A percentile compares a stretch with the other conserved stretches of the same genome.
These are phyloP conservation scores for Wickerhamiella lipophila DNA, from an alignment of 805 yeast genomes.

Conservation along the genomic window DNA sequence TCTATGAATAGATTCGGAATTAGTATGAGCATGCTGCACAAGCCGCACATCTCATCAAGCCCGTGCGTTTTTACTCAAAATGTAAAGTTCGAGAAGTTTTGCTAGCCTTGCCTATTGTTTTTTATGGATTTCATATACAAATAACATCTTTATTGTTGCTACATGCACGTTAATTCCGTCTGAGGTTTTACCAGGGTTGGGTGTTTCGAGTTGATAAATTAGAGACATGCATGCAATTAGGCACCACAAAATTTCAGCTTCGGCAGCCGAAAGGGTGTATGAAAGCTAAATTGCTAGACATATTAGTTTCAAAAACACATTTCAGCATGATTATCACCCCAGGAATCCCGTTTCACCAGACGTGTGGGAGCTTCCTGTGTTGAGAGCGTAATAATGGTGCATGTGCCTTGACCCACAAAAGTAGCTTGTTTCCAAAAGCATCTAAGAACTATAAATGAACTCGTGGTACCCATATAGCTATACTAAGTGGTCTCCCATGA, in stretches of 20 bases:
- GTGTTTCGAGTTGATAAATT: neutral
- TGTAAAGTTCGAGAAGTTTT: neutral
- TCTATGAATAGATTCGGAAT: neutral
- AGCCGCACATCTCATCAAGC: neutral
- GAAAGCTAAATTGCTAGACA: neutral
- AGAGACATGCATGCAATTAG: neutral
- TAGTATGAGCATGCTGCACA: neutral
- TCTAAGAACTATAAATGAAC: neutral
- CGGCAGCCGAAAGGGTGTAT: neutral
- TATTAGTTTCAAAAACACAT: neutral
- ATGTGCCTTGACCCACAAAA: neutral
- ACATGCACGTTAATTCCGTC: conserved; percentile 4
- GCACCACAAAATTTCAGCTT: neutral
- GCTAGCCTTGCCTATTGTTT: too few species aligned
- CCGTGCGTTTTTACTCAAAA: neutral
- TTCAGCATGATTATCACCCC: neutral
- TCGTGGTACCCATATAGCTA: neutral
- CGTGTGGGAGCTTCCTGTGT: neutral
- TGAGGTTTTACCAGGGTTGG: conserved; percentile 1
- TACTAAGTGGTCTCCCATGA: too few species aligned
- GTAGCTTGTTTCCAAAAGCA: neutral
- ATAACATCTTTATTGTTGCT: neutral
- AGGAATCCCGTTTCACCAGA: neutral
- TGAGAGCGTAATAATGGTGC: neutral
- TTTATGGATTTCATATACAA: too few species aligned